phyloP scores from a whole-genome alignment of 2,329 filamentous ascomycete species.

The Fusarium subtropicale region DNA sequence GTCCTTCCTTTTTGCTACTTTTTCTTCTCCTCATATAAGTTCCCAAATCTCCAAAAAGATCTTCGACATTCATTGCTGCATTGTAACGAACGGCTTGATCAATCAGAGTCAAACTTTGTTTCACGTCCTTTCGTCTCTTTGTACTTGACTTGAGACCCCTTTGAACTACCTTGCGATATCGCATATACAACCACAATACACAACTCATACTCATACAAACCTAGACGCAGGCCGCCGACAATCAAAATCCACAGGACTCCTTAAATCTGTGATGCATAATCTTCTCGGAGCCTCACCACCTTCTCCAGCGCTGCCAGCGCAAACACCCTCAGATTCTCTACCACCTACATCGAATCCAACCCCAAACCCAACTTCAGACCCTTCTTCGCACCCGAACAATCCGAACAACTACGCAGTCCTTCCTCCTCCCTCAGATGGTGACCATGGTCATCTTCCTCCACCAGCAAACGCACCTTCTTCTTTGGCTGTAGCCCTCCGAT shows the following conservation, averaged over 20 bases:
- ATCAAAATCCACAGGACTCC: conserved; percentile 56
- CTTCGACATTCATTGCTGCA: conserved; percentile 20
- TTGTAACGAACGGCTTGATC: conserved; percentile 7
- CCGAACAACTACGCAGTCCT: conserved; percentile 50
- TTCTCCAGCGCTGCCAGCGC: conserved; percentile 46
- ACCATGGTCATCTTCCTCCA: conserved; percentile 45
- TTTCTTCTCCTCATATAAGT: conserved; percentile 23
- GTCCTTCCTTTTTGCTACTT: conserved; percentile 6
- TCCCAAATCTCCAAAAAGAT: conserved; percentile 29
- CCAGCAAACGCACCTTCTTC: conserved; percentile 47
- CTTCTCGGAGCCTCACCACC: conserved; percentile 51
- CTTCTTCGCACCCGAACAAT: conserved; percentile 43
- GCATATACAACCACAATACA: conserved; percentile 19
- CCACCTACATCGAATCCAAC: conserved; percentile 45
- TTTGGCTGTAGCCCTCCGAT: conserved; percentile 57
- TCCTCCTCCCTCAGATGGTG: conserved; percentile 53
- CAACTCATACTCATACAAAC: conserved; percentile 21
- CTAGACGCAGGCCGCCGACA: conserved; percentile 52
- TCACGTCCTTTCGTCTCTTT: conserved; percentile 7
- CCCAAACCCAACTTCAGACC: conserved; percentile 30
- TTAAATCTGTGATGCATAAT: conserved; percentile 61
- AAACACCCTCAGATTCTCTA: conserved; percentile 38
- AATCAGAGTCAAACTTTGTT: conserved; percentile 9
- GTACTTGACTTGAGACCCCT: conserved; percentile 13
- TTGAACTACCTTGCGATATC: conserved; percentile 18